phyloP scores from a whole-genome alignment of 1,139 yeast genomes.

The Yamadazyma friedrichii region DNA sequence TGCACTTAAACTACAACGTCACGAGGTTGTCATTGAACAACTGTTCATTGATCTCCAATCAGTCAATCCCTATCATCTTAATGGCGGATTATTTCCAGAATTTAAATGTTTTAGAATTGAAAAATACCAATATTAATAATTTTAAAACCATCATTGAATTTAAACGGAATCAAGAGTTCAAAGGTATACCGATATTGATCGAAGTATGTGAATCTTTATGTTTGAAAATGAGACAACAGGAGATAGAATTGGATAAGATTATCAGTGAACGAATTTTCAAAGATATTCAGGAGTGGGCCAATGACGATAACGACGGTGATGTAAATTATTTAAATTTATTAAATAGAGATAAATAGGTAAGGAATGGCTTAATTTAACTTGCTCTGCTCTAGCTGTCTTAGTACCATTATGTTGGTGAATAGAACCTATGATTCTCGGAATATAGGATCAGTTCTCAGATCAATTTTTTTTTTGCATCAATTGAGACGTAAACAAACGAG shows the following conservation, averaged over 20 bases:
- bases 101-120: conserved; percentile 73
- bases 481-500: background rate
- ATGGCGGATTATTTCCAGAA: conserved; percentile 53
- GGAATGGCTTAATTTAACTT: too few species aligned
- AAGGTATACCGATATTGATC: conserved; percentile 56
- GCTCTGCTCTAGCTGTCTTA: too few species aligned
- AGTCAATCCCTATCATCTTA: conserved; percentile 63
- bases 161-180: conserved; percentile 57
- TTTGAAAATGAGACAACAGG: conserved; percentile 58
- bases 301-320: conserved; percentile 44
- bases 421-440: too few species aligned
- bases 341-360: background rate
- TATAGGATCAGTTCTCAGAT: too few species aligned
- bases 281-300: conserved; percentile 61
- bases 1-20: conserved; percentile 51
- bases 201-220: conserved; percentile 78
- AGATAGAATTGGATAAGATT: conserved; percentile 55
- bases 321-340: conserved; percentile 3
- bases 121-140: conserved; percentile 62
- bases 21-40: conserved; percentile 77
- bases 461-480: background rate
- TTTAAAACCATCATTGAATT: conserved; percentile 66
- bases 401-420: too few species aligned
- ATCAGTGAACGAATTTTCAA: conserved; percentile 51
- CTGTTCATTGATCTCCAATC: conserved; percentile 65